These are phyloP conservation scores for Striga hermonthica DNA, from an alignment of 305 asterid genomes.

Conservation along the genomic window DNA sequence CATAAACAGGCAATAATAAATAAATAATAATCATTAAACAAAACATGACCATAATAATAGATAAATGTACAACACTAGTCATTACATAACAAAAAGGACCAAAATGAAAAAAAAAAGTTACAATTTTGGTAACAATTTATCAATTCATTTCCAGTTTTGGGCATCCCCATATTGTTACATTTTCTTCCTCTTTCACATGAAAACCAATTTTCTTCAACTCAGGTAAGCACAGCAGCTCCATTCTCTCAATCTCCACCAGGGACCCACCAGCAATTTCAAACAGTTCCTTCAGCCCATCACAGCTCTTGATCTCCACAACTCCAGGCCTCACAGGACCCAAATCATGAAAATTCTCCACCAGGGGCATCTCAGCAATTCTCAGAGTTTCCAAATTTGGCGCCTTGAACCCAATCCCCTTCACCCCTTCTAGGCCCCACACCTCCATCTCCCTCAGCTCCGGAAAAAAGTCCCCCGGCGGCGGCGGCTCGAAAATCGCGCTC, in stretches of 20 bases:
- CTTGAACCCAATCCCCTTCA: neutral
- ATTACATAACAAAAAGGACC: too few species aligned
- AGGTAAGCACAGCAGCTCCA: conserved; percentile 29
- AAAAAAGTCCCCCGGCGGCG: neutral
- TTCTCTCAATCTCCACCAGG: neutral
- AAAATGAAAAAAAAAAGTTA: neutral
- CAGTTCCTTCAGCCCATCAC: conserved; percentile 29
- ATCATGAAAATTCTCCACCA: conserved; percentile 18
- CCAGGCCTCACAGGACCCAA: neutral
- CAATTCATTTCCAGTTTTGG: conserved; percentile 13
- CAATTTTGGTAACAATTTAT: neutral
- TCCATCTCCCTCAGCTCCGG: conserved; percentile 6
- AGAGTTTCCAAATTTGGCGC: neutral
- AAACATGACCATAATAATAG: too few species aligned
- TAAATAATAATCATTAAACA: too few species aligned
- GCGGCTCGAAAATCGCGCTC: conserved; percentile 3
- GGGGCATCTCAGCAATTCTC: conserved; percentile 30
- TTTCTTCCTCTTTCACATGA: neutral
- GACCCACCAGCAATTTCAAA: neutral
- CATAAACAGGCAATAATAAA: too few species aligned
- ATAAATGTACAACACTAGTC: too few species aligned
- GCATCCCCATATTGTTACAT: conserved; percentile 19
- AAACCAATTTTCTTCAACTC: conserved; percentile 25
- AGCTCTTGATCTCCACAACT: conserved; percentile 31
- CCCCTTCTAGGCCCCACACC: conserved; percentile 29